phyloP scores from a whole-genome alignment of 306 rosid genomes.

The Hippophae gyantsensis region DNA sequence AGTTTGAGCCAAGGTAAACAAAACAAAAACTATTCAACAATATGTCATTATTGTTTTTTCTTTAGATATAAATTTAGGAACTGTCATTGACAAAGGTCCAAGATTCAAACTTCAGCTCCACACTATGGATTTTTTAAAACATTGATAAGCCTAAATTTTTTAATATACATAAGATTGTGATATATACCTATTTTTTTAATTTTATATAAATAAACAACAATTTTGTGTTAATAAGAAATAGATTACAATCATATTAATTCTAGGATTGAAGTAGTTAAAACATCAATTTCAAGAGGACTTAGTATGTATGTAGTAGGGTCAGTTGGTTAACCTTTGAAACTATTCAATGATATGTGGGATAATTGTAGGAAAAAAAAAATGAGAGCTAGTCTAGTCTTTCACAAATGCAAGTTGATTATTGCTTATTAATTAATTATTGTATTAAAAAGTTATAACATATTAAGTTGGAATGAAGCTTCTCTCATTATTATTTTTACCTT shows the following conservation, averaged over 20 bases:
- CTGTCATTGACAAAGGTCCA: too few species aligned
- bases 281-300: neutral
- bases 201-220: too few species aligned
- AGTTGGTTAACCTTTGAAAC: neutral
- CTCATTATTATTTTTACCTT: neutral
- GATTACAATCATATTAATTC: neutral
- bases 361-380: neutral
- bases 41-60: neutral
- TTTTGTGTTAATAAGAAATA: neutral
- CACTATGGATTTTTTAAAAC: too few species aligned
- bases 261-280: neutral
- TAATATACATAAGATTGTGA: too few species aligned
- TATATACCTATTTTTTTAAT: too few species aligned
- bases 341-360: constrained; percentile 11
- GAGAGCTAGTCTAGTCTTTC: neutral
- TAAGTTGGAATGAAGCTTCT: neutral
- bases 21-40: neutral
- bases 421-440: too few species aligned
- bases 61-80: neutral
- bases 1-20: constrained; percentile 31
- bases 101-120: too few species aligned
- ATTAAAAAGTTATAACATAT: too few species aligned
- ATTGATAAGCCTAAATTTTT: too few species aligned
- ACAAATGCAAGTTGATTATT: neutral
- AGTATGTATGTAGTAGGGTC: too few species aligned